Percentiles rank a stretch among this genome's conserved stretches.
phyloP scores from a whole-genome alignment of 805 yeast genomes.

The Phaffomyces thermotolerans region DNA sequence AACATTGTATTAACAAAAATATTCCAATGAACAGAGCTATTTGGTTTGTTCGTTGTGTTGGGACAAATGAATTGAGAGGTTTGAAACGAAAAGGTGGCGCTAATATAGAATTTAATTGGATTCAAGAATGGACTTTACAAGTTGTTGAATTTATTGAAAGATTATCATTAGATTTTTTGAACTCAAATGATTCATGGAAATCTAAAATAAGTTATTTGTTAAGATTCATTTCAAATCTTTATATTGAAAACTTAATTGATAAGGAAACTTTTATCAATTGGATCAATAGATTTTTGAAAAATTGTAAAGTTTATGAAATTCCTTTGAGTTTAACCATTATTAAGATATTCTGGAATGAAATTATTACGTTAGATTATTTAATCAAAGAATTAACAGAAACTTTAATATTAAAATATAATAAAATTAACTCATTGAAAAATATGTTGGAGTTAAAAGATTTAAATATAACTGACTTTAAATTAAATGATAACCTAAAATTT shows the following conservation, averaged over 20 bases:
- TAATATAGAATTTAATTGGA: slow-evolving; percentile 54
- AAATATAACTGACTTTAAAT: slow-evolving; percentile 28
- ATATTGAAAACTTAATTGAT: slow-evolving; percentile 62
- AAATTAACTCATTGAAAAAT: slow-evolving; percentile 27
- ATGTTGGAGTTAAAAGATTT: slow-evolving; percentile 30
- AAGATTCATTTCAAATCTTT: slow-evolving; percentile 55
- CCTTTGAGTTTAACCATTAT: slow-evolving; percentile 47
- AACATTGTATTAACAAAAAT: slow-evolving; percentile 56
- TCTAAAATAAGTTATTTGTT: slow-evolving; percentile 51
- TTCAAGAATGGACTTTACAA: slow-evolving; percentile 86
- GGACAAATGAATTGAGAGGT: slow-evolving; percentile 66
- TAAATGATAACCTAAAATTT: slow-evolving; percentile 26
- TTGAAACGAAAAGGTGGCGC: slow-evolving; percentile 41
- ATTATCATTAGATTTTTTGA: slow-evolving; percentile 22
- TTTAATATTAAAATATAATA: slow-evolving; percentile 41
- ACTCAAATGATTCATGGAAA: slow-evolving; percentile 43
- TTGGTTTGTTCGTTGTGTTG: slow-evolving; percentile 87
- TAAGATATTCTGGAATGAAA: slow-evolving; percentile 65
- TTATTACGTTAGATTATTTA: slow-evolving; percentile 46
- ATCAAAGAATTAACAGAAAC: slow-evolving; percentile 61
- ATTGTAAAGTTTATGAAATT: slow-evolving; percentile 32
- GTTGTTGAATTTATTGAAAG: slow-evolving; percentile 51
- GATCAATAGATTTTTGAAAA: slow-evolving; percentile 47
- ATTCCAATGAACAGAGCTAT: slow-evolving; percentile 79
- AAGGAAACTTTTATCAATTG: slow-evolving; percentile 54